Conservation (phyloP, 257 asterid species). For the Solanum dulcamara region DNA sequence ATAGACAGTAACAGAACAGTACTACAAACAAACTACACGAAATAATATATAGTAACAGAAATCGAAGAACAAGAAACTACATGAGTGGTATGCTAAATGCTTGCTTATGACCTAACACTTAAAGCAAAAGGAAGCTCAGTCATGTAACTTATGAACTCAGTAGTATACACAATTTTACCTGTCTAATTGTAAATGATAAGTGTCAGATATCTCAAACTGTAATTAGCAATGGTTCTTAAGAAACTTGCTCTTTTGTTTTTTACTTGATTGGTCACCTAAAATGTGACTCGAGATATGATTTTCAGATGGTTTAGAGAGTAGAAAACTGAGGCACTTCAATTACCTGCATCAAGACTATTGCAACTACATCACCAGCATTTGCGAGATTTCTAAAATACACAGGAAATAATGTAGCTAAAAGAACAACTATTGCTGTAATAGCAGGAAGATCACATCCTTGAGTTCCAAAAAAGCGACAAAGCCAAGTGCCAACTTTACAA, state of each 20-base stretch:
- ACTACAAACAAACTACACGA: too few species aligned
- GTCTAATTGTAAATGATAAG: background rate
- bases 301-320: background rate
- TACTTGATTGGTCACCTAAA: background rate
- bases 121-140: background rate
- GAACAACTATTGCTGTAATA: conserved; percentile 56
- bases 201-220: background rate
- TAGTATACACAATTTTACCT: background rate
- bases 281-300: background rate
- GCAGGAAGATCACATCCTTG: conserved; percentile 64
- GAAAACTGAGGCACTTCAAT: background rate
- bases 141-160: background rate
- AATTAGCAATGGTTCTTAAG: background rate
- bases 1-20: too few species aligned
- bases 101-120: background rate
- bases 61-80: too few species aligned
- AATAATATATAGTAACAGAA: too few species aligned
- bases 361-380: conserved; percentile 62
- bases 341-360: conserved; percentile 67
- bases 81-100: background rate
- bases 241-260: background rate
- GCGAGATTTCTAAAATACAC: conserved; percentile 46
- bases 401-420: conserved; percentile 58
- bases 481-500: conserved; percentile 47
- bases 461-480: conserved; percentile 22